These are phyloP conservation scores for Populus simonii DNA, from an alignment of 345 rosid species.

Conservation along the genomic window DNA sequence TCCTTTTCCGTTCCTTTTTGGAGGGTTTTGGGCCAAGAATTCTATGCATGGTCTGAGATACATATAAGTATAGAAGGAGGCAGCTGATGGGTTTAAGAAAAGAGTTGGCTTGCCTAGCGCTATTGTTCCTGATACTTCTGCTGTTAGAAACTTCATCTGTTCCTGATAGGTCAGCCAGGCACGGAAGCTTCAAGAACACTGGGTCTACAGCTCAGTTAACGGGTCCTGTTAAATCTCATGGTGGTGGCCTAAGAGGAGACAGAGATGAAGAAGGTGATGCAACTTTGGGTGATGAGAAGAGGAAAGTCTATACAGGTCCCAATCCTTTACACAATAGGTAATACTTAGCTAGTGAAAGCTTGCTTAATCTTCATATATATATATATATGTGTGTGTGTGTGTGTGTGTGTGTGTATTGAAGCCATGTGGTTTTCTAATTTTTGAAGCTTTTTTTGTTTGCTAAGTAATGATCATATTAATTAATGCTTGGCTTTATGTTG, in stretches of 20 bases:
- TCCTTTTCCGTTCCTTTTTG: not conserved
- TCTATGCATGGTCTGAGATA: slow-evolving; percentile 19
- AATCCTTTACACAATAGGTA: slow-evolving; percentile 65
- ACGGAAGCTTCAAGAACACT: slow-evolving; percentile 22
- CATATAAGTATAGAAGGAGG: not conserved
- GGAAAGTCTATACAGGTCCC: slow-evolving; percentile 59
- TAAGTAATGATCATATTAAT: not conserved
- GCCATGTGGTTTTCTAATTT: not conserved
- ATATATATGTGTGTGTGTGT: no score
- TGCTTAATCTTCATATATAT: not conserved
- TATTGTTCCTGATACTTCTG: slow-evolving; percentile 36
- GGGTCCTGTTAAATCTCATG: slow-evolving; percentile 13
- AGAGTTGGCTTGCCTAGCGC: slow-evolving; percentile 23
- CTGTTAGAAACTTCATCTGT: slow-evolving; percentile 25
- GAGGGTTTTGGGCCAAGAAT: slow-evolving; percentile 14
- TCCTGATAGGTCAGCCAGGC: slow-evolving; percentile 24
- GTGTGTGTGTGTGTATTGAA: no score
- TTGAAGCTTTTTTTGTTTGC: not conserved
- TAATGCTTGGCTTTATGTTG: not conserved
- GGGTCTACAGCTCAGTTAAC: slow-evolving; percentile 14
- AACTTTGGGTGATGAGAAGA: slow-evolving; percentile 44
- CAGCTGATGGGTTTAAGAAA: slow-evolving; percentile 30
- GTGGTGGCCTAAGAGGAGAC: slow-evolving; percentile 10
- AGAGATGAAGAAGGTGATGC: slow-evolving; percentile 12
- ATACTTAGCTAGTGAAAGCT: not conserved